A percentile compares a stretch with the other conserved stretches of the same genome.
Evolutionary conservation across 2,329 filamentous ascomycete genomes (phyloP).

Genomic region (Chaetomiaceae sp.): DNA sequence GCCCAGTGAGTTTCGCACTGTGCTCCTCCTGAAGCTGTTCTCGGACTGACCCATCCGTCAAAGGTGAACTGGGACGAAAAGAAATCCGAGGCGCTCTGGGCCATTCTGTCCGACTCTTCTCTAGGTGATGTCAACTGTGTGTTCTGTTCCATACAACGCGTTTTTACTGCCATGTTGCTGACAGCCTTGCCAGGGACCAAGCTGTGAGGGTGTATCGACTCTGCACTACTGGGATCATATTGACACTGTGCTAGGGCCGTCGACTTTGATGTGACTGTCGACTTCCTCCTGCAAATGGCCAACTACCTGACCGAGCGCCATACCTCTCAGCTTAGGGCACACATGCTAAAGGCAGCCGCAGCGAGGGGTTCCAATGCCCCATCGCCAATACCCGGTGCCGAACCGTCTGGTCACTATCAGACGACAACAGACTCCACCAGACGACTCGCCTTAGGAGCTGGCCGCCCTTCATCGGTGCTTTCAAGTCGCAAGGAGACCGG

Average conservation of each 20-base stretch:
- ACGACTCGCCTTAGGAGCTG: constrained; percentile 45
- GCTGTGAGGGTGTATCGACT: constrained; percentile 50
- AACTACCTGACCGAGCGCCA: constrained; percentile 92
- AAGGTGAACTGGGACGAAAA: constrained; percentile 82
- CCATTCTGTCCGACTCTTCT: constrained; percentile 74
- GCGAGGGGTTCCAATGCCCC: constrained; percentile 52
- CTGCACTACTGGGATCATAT: not conserved
- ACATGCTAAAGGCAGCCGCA: constrained; percentile 67
- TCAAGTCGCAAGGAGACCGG: constrained; percentile 49
- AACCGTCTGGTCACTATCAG: constrained; percentile 33
- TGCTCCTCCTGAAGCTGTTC: constrained; percentile 4
- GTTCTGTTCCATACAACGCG: constrained; percentile 20
- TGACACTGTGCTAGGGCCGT: constrained; percentile 51
- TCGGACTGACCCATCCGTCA: constrained; percentile 23
- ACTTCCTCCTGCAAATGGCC: constrained; percentile 88
- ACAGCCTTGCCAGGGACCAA: constrained; percentile 57
- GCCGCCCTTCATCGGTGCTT: constrained; percentile 47
- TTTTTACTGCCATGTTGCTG: constrained; percentile 9
- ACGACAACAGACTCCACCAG: constrained; percentile 45
- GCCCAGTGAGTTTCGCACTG: constrained; percentile 55
- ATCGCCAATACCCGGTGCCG: constrained; percentile 52
- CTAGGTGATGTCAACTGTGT: constrained; percentile 85
- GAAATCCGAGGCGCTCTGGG: constrained; percentile 89
- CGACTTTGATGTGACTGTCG: constrained; percentile 76
- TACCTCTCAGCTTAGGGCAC: constrained; percentile 80